Percentiles rank a stretch among this genome's conserved stretches.
phyloP scores from a whole-genome alignment of 345 rosid genomes.

The Eucalyptus microcorys region DNA sequence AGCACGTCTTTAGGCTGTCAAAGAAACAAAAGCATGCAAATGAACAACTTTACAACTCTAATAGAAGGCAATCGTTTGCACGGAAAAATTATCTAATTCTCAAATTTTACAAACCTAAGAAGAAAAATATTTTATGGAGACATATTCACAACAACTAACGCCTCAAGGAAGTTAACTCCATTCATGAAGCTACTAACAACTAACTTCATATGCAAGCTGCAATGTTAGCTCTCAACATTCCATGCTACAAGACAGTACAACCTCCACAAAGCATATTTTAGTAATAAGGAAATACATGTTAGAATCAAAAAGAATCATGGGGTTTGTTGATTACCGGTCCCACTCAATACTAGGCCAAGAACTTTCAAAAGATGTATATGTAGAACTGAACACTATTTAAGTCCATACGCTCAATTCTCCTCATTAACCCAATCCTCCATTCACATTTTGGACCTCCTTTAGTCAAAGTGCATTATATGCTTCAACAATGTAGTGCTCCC shows the following conservation, averaged over 20 bases:
- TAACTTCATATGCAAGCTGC: neutral
- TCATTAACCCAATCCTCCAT: neutral
- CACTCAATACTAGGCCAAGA: neutral
- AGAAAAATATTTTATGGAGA: neutral
- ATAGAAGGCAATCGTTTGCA: neutral
- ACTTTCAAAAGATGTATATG: neutral
- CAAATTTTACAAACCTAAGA: neutral
- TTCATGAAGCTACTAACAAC: neutral
- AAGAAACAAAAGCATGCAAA: neutral
- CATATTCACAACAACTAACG: neutral
- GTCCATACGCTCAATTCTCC: neutral
- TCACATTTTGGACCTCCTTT: neutral
- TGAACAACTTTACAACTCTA: neutral
- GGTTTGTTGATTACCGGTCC: neutral
- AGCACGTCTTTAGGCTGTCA: neutral
- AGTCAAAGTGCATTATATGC: neutral
- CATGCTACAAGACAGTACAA: neutral
- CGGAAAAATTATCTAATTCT: neutral
- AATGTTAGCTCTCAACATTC: neutral
- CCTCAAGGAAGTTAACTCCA: neutral
- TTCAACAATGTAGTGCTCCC: neutral
- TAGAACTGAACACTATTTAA: neutral
- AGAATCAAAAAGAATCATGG: neutral
- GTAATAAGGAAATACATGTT: neutral
- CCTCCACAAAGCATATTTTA: neutral